Base-by-base conservation (phyloP, 208 protist genomes). In the Trypanosomatidae sp. region DNA sequence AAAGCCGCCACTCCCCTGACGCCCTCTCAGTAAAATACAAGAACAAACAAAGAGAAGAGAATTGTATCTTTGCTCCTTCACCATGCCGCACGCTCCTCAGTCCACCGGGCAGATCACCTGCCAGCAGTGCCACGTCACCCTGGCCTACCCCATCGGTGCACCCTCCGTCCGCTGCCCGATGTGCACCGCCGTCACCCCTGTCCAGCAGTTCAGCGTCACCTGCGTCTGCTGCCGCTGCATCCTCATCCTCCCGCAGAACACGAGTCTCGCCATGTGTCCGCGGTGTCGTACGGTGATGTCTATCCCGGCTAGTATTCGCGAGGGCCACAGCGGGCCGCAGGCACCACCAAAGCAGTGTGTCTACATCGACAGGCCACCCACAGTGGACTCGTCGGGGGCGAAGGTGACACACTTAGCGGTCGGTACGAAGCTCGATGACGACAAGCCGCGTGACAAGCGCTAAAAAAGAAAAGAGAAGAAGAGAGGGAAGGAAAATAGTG, bases 281-380 rank as follows among this genome's bases (percentile, higher is more conserved):
- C 84, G 86, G 25, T 95, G 91, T 71, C 89, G 89, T 33, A 94
- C 85, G 0, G 89, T 95, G 12, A 95, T 95, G 91, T 89, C 85
- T 28, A 92, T 95, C 62, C 89, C 91, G 5, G 82, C 85, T 36
- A 82, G 77, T n/a, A 92, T 95, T n/a, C 82, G 89, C n/a, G 89
- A 92, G 49, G 89, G 87, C 19, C 78, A 81, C 66, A 76, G 68
- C 41, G 85, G 74, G n/a, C 85, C 78, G 43, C 66, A 85, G 75
- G 86, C 80, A 13, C 85, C 85, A 15, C 87, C 87, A 17, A 92
- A 92, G 69, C 85, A 90, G 77, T 94, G 90, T 71, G 90, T 94
- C 1, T 94, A 94, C 73, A 92, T 94, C 71, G 90, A 92, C 22
- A 73, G 88, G 0, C 90, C 90, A 1, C 64, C 86, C 28, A 87